These are phyloP conservation scores for Ganoderma meredithae DNA, from an alignment of 1,284 basidiomycete genomes.

Conservation along the genomic window DNA sequence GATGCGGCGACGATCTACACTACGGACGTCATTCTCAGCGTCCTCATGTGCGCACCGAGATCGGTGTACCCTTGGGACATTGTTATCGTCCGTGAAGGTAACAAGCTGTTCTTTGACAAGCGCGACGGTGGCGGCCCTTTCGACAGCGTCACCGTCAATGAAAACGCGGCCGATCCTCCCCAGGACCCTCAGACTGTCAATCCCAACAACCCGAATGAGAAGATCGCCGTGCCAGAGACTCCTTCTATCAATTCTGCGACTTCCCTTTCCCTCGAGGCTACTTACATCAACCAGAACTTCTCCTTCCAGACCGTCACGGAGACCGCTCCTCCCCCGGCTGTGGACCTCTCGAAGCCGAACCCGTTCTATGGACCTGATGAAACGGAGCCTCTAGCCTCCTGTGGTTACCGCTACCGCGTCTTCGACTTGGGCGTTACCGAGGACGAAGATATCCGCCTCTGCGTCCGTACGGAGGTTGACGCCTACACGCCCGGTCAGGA, in stretches of 20 bases:
- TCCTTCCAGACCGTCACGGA: constrained; percentile 95
- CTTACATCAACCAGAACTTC: constrained; percentile 99
- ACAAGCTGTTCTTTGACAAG: constrained; percentile 97
- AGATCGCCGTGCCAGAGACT: constrained; percentile 64
- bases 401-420: constrained; percentile 95
- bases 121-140: constrained; percentile 98
- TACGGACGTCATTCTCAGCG: constrained; percentile 95
- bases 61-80: constrained; percentile 99
- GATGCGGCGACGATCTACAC: constrained; percentile 89
- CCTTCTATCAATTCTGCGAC: constrained; percentile 93
- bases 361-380: constrained; percentile 97
- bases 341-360: constrained; percentile 87
- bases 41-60: constrained; percentile 95
- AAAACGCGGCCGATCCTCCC: constrained; percentile 97
- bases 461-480: constrained; percentile 97
- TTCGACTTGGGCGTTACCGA: constrained; percentile 93
- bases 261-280: constrained; percentile 95
- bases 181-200: constrained; percentile 84
- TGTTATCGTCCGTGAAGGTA: constrained; percentile 91
- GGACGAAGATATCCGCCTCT: constrained; percentile 91
- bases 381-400: constrained; percentile 93
- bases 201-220: constrained; percentile 77
- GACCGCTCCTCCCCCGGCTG: constrained; percentile 62
- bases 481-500: constrained; percentile 78
- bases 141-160: constrained; percentile 98